Evolutionary conservation across 306 rosid species (phyloP).

Genomic region (Elaeagnus macrophylla): DNA sequence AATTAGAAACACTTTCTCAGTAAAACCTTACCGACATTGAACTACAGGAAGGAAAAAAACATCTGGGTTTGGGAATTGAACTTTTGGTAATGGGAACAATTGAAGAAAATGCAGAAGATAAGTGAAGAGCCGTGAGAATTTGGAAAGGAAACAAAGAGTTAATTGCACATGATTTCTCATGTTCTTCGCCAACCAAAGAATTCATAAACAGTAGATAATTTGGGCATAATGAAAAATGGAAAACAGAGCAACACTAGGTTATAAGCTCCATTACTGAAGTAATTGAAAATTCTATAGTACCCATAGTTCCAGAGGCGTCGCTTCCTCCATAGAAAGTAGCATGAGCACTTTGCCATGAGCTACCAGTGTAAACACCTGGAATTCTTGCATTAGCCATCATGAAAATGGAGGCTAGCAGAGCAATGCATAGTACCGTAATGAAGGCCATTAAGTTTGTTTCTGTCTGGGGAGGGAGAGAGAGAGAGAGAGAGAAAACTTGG

Average conservation of each 20-base stretch:
- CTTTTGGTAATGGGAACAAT: too few species aligned
- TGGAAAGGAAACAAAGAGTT: too few species aligned
- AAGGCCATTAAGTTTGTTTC: slow-evolving; percentile 53
- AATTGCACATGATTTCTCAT: too few species aligned
- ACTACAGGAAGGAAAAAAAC: background rate
- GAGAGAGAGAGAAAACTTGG: slow-evolving; percentile 8
- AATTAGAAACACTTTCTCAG: background rate
- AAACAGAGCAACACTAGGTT: background rate
- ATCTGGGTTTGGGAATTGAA: too few species aligned
- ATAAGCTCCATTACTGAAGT: background rate
- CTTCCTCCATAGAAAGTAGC: slow-evolving; percentile 98
- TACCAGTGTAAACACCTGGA: slow-evolving; percentile 65
- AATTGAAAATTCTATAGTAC: slow-evolving; percentile 13
- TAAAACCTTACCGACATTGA: background rate
- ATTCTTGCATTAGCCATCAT: slow-evolving; percentile 43
- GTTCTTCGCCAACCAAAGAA: too few species aligned
- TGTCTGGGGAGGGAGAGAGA: background rate
- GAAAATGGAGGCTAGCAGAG: slow-evolving; percentile 36
- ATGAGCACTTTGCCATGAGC: slow-evolving; percentile 74
- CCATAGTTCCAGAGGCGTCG: slow-evolving; percentile 99
- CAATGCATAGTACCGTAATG: slow-evolving; percentile 34
- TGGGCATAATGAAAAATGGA: too few species aligned
- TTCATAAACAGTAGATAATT: too few species aligned
- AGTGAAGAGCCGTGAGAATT: too few species aligned
- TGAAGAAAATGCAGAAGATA: too few species aligned